These are phyloP conservation scores for Trametes meyenii DNA, from an alignment of 768 basidiomycete species.

Conservation along the genomic window DNA sequence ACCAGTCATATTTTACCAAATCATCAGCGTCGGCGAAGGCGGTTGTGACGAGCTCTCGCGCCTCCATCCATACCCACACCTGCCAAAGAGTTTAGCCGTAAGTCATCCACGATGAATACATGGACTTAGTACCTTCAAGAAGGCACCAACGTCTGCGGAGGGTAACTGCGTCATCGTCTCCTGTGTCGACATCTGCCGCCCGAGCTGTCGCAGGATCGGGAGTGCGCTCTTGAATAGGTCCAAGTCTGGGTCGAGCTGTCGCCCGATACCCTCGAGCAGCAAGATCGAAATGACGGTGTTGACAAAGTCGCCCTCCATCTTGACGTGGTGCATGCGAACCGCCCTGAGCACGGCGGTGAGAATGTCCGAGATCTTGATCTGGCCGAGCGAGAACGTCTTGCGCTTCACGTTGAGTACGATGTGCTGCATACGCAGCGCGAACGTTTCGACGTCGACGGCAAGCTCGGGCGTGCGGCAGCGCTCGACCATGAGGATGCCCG, in stretches of 20 bases:
- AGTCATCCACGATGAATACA: not conserved
- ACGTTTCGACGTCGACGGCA: conserved; percentile 90
- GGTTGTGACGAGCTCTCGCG: conserved; percentile 79
- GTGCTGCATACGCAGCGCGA: conserved; percentile 97
- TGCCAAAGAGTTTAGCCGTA: conserved; percentile 33
- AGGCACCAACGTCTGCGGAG: conserved; percentile 73
- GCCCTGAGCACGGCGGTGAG: conserved; percentile 84
- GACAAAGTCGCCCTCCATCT: conserved; percentile 98
- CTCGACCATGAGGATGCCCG: conserved; percentile 95
- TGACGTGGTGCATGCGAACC: conserved; percentile 92
- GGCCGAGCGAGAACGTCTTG: conserved; percentile 96
- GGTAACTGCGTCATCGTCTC: conserved; percentile 66
- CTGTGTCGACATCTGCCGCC: conserved; percentile 85
- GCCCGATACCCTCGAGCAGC: conserved; percentile 92
- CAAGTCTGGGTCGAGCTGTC: conserved; percentile 87
- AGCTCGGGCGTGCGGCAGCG: conserved; percentile 90
- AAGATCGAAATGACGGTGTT: conserved; percentile 97
- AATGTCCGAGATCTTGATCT: conserved; percentile 94
- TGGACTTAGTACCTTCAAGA: conserved; percentile 75
- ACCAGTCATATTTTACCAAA: conserved; percentile 87
- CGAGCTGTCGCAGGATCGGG: conserved; percentile 90
- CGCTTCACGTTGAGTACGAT: conserved; percentile 91
- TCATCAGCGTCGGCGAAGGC: conserved; percentile 84
- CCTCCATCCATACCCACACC: conserved; percentile 95
- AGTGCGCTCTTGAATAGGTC: conserved; percentile 96